Conservation (phyloP, 1,284 basidiomycete species). For the Testicularia cyperi region DNA sequence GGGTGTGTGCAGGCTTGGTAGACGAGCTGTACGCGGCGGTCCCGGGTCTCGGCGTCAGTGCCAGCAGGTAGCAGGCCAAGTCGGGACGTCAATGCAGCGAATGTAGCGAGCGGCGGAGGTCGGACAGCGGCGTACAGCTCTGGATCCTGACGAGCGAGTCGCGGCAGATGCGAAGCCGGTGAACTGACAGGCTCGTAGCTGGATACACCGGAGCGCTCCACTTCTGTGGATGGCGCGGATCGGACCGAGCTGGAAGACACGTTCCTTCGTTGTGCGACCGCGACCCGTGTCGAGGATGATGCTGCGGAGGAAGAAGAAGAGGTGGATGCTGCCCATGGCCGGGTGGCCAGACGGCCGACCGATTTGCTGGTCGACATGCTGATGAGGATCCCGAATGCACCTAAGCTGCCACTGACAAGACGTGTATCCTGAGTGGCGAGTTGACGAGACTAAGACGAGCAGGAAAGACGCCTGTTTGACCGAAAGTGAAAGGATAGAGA, state of each 20-base stretch:
- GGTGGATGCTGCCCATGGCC: not conserved
- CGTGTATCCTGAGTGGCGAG: no score
- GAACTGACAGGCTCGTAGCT: no score
- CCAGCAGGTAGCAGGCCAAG: constrained; percentile 38
- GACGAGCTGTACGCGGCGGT: constrained; percentile 39
- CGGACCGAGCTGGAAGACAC: not conserved
- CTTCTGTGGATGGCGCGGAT: not conserved
- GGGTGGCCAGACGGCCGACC: not conserved
- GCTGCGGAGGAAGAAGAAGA: not conserved
- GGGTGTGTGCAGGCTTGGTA: constrained; percentile 54
- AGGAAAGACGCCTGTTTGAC: no score
- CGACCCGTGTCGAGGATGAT: not conserved
- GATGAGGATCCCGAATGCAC: no score
- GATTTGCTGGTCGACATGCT: not conserved
- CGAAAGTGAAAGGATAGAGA: no score
- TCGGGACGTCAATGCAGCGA: constrained; percentile 47
- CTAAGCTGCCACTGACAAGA: no score
- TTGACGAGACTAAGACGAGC: no score
- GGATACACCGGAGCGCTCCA: no score
- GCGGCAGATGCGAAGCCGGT: constrained; percentile 45
- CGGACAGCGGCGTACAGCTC: constrained; percentile 49
- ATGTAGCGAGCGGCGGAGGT: constrained; percentile 40
- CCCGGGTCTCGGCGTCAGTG: constrained; percentile 23
- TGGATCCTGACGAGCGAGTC: constrained; percentile 48
- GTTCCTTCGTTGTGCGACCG: no score